Base-by-base conservation (phyloP, 345 rosid species). In the Eucalyptus curtisii region DNA sequence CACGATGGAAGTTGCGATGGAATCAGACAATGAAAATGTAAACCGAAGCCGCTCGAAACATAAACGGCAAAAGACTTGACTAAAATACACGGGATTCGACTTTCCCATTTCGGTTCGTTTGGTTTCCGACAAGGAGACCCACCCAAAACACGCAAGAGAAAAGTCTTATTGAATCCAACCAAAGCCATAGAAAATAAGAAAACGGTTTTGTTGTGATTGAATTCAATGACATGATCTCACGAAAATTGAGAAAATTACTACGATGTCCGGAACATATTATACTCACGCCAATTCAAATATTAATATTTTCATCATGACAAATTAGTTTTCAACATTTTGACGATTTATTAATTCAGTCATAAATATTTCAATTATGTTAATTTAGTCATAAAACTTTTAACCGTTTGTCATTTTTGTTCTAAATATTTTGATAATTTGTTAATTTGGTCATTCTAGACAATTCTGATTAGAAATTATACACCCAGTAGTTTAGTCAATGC, bases 261-360 rank as follows among this genome's bases (percentile, higher is more conserved):
- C 57, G 8, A 52, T 1, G 57, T 52, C 57, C 2, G 4, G 4
- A 52, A 52, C 57, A 52, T 19, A 52, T 52, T 52, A 52, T 19
- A 52, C 22, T 19, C 19, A 8, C 4, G 2, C 2, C 4, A 52
- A 19, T 52, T 52, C 2, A 19, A 0, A 12, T 12, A 19, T 52
- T 2, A 52, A 52, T 52, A 10, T 52, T 52, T 52, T 52, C 9
- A 19, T 52, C 8, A 17, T 7, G 55, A 52, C 2, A 7, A 52
- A 20, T 52, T 52, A 52, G 57, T 52, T 52, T 52, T 52, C 24
- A 7, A 52, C 1, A 52, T 52, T 19, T 52, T 52, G 24, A 52
- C 4, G 1, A 52, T 52, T 52, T 19, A 0, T 19, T 4, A 19
- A 19, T 52, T 52, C 0, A 19, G 0, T 52, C 0, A 4, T 19